A percentile compares a stretch with the other conserved stretches of the same genome.
Conservation (phyloP, 1,284 basidiomycete genomes). For the Puccinia triticina region DNA sequence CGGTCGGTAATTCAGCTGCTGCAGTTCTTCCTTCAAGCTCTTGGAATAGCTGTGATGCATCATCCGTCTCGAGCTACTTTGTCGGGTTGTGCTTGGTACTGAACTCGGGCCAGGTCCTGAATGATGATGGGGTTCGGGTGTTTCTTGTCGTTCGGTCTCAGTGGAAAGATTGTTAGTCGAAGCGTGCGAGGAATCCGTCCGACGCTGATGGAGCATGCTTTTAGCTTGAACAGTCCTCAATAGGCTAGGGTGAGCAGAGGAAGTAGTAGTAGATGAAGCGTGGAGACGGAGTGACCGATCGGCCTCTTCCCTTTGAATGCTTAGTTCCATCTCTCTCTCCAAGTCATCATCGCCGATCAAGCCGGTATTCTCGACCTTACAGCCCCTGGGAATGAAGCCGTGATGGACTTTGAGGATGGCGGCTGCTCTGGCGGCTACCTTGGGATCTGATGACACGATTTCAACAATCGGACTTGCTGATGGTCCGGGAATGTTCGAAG, state of each 20-base stretch:
- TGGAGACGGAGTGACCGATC: slow-evolving; percentile 14
- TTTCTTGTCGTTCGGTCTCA: background rate
- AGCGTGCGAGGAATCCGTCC: background rate
- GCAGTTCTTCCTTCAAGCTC: slow-evolving; percentile 31
- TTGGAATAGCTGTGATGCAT: background rate
- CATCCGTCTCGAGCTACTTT: background rate
- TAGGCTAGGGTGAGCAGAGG: background rate
- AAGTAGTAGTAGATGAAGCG: background rate
- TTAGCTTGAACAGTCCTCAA: slow-evolving; percentile 11
- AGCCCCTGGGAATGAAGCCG: slow-evolving; percentile 46
- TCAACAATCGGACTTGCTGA: slow-evolving; percentile 66
- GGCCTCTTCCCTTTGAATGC: slow-evolving; percentile 30
- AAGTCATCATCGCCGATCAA: slow-evolving; percentile 5
- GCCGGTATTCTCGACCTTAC: slow-evolving; percentile 23
- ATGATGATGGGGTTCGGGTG: background rate
- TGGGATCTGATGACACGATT: slow-evolving; percentile 77
- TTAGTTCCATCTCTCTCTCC: slow-evolving; percentile 38
- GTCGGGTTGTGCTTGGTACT: background rate
- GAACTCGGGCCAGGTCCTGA: background rate
- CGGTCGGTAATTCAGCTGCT: slow-evolving; percentile 23
- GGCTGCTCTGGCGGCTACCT: slow-evolving; percentile 81
- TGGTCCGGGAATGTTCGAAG: background rate
- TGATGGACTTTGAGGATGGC: slow-evolving; percentile 74
- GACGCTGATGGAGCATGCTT: background rate
- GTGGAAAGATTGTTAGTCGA: background rate